A percentile compares a stretch with the other conserved stretches of the same genome.
Conservation (phyloP, 2,329 filamentous ascomycete genomes). For the Cordyceps sp. region DNA sequence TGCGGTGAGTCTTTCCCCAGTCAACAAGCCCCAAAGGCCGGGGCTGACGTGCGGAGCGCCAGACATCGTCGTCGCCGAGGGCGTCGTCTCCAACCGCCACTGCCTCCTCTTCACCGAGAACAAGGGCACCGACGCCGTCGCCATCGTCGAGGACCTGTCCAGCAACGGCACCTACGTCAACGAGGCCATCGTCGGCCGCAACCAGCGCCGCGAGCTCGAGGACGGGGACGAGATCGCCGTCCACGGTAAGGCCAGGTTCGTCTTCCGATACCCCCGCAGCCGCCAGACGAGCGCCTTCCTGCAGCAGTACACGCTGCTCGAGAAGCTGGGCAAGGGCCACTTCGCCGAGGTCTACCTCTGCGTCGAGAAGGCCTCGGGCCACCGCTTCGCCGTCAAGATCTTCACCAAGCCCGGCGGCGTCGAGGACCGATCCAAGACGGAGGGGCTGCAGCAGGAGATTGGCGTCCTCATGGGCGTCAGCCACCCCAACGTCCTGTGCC, state of each 20-base stretch:
- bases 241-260: constrained; percentile 68
- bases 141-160: constrained; percentile 81
- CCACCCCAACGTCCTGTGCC: constrained; percentile 79
- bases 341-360: constrained; percentile 90
- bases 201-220: constrained; percentile 74
- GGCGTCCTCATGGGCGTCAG: constrained; percentile 94
- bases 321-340: constrained; percentile 84
- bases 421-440: constrained; percentile 68
- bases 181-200: constrained; percentile 76
- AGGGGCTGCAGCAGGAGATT: constrained; percentile 87
- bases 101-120: constrained; percentile 51
- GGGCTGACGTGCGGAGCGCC: neutral
- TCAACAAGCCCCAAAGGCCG: neutral
- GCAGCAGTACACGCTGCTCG: constrained; percentile 70
- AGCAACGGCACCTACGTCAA: constrained; percentile 96
- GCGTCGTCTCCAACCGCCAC: constrained; percentile 76
- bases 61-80: constrained; percentile 59
- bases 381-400: constrained; percentile 81
- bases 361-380: constrained; percentile 68
- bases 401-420: constrained; percentile 76
- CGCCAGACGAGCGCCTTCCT: constrained; percentile 61
- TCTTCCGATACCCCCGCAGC: constrained; percentile 76
- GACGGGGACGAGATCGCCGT: constrained; percentile 87
- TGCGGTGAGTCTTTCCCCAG: constrained; percentile 48
- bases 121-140: constrained; percentile 41